Evolutionary conservation across 306 rosid species (phyloP), one percentile per base, ranked within the genome.

Genomic region (Prunus armeniaca): DNA sequence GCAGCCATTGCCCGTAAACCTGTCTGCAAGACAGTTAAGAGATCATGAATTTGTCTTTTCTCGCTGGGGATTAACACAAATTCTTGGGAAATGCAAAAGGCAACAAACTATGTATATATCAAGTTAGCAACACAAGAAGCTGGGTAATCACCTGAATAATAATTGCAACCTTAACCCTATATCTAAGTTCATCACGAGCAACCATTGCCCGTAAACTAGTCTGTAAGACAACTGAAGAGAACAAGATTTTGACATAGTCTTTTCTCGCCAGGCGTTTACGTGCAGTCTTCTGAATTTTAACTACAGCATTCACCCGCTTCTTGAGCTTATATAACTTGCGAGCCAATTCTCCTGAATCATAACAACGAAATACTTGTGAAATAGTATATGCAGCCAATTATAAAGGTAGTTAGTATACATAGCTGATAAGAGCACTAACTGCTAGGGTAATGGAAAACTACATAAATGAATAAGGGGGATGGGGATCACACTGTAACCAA

Each of bases 1-100:
- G 88, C 91, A 74, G 70, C 77, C 90, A 89, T 85, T 64, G 74
- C 81, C 61, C 91, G 91, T 43, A 86, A 72, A 84, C 88, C 95
- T 60, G 96, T 76, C 86, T 89, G 93, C 82, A 89, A 30, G 64
- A 84, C 69, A 72, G 84, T 57, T 71, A 86, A 79, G 82, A 87
- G 67, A 69, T 58, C 80, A 60, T 64, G 76, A 76, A 47, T 72
- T 73, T 63, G 2, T 43, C 67, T 41, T 43, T 73, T 60, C 67
- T 38, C 12, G 5, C 56, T 2, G 1, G 55, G 56, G 74, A 71
- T 81, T 91, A 54, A 12, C 80, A 87, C 20, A 72, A 50, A 65
- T 82, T 56, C 73, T 72, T 81, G 67, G 73, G 52, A 49, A 75
- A 67, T 71, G 69, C n/a, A 50, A 60, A 81, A 74, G 9, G 79